Evolutionary conservation across 352 stramenopile species (phyloP).

Genomic region (Thalassiosira mediterranea): DNA sequence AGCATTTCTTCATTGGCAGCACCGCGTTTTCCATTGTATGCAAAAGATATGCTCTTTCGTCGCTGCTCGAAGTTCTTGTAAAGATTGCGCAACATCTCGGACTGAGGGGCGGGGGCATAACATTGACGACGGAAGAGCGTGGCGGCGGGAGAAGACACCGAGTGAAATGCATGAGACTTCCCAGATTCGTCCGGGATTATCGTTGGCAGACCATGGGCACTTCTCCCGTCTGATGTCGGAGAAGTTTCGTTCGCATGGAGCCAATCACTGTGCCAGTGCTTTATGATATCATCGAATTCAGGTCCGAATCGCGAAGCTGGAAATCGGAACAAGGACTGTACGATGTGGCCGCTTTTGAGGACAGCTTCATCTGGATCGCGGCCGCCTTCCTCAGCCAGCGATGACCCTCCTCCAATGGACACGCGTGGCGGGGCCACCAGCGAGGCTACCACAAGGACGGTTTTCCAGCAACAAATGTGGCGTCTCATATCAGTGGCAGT

Average conservation of each 20-base stretch:
- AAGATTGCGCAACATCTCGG: slow-evolving; percentile 16
- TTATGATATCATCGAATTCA: slow-evolving; percentile 44
- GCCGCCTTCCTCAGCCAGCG: too few relatives aligned
- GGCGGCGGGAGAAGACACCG: slow-evolving; percentile 28
- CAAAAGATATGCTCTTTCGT: slow-evolving; percentile 49
- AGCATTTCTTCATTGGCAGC: slow-evolving; percentile 38
- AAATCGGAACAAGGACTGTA: slow-evolving; percentile 59
- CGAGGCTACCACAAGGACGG: too few relatives aligned
- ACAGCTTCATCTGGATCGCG: too few relatives aligned
- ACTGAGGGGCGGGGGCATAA: slow-evolving; percentile 31
- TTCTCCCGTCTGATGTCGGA: background rate
- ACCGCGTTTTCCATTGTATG: slow-evolving; percentile 31
- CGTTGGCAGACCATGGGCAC: background rate
- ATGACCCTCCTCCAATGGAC: too few relatives aligned
- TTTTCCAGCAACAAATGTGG: too few relatives aligned
- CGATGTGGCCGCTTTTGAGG: too few relatives aligned
- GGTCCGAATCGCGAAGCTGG: slow-evolving; percentile 41
- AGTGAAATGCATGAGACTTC: slow-evolving; percentile 28
- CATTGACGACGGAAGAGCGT: slow-evolving; percentile 56
- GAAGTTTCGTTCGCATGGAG: slow-evolving; percentile 21
- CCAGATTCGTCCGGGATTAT: slow-evolving; percentile 46
- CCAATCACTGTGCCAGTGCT: slow-evolving; percentile 46
- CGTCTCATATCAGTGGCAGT: too few relatives aligned
- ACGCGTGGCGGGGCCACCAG: too few relatives aligned
- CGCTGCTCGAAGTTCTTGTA: slow-evolving; percentile 57